Evolutionary conservation across 805 yeast genomes (phyloP).

Genomic region (Candida coquimbonensis): DNA sequence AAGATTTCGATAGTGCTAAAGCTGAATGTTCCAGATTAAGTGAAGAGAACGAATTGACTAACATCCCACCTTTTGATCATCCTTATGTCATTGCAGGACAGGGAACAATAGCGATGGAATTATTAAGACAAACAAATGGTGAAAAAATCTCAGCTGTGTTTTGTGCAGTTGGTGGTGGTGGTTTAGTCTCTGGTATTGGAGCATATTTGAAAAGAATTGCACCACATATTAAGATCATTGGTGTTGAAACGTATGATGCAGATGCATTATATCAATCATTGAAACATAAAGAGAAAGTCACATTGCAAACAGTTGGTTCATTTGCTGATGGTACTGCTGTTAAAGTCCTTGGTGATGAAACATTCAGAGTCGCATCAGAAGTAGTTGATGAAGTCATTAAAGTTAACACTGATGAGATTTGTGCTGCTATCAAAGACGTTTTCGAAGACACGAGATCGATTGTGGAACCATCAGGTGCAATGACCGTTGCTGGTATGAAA

Average conservation of each 20-base stretch:
- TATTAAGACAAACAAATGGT: conserved; percentile 77
- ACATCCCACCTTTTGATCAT: conserved; percentile 97
- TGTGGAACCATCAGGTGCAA: conserved; percentile 96
- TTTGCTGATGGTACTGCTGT: conserved; percentile 99
- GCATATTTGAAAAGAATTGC: conserved; percentile 90
- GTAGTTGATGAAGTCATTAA: conserved; percentile 83
- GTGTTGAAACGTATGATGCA: conserved; percentile 94
- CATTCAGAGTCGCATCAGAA: conserved; percentile 71
- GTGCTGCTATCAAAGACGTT: conserved; percentile 95
- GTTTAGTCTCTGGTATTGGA: conserved; percentile 85
- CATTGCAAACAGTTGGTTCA: conserved; percentile 73
- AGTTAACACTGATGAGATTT: conserved; percentile 87
- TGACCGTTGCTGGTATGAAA: conserved; percentile 91
- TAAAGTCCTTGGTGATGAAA: conserved; percentile 80
- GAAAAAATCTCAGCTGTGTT: conserved; percentile 80
- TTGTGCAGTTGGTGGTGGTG: conserved; percentile 96
- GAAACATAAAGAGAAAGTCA: conserved; percentile 43
- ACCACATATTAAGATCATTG: conserved; percentile 94
- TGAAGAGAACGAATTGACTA: conserved; percentile 64
- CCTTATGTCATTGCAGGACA: conserved; percentile 99
- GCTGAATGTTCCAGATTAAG: conserved; percentile 75
- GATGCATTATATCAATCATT: conserved; percentile 81
- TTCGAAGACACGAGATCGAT: conserved; percentile 93
- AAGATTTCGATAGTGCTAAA: conserved; percentile 93
- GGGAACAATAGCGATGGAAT: conserved; percentile 94